Evolutionary conservation across 1,284 basidiomycete species (phyloP).

Genomic region (Chalciporus piperatoides): DNA sequence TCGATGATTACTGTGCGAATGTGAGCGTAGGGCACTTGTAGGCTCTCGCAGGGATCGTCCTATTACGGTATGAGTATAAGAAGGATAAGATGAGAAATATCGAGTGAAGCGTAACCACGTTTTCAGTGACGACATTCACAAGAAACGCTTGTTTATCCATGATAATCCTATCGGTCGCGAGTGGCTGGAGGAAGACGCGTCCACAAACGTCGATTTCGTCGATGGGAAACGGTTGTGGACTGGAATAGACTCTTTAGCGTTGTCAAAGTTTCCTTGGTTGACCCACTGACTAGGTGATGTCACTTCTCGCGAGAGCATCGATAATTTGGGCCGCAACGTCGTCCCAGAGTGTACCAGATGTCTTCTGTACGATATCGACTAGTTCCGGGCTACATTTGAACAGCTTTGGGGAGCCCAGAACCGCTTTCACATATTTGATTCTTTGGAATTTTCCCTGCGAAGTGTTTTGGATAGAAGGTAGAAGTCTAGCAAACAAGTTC

Average conservation of each 20-base stretch:
- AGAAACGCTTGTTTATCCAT: constrained; percentile 50
- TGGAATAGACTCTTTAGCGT: constrained; percentile 24
- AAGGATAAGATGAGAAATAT: constrained; percentile 5
- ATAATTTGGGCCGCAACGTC: constrained; percentile 45
- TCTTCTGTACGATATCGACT: constrained; percentile 40
- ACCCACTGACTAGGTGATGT: constrained; percentile 47
- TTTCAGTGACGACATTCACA: constrained; percentile 40
- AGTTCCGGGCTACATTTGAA: constrained; percentile 38
- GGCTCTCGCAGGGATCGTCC: constrained; percentile 41
- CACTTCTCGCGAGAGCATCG: constrained; percentile 43
- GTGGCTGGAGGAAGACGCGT: constrained; percentile 32
- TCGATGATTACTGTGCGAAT: constrained; percentile 41
- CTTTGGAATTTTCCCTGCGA: constrained; percentile 37
- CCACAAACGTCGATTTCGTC: constrained; percentile 40
- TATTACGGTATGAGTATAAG: constrained; percentile 14
- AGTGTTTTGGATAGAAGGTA: constrained; percentile 43
- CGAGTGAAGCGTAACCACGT: constrained; percentile 23
- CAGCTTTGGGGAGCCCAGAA: constrained; percentile 39
- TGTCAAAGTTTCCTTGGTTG: neutral
- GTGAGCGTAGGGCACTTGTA: constrained; percentile 43
- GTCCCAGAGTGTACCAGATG: constrained; percentile 51
- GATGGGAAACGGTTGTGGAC: constrained; percentile 58
- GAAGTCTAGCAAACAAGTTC: constrained; percentile 50
- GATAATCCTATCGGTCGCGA: constrained; percentile 44
- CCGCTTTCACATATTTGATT: constrained; percentile 46